Evolutionary conservation across 176 grass and related monocot species (phyloP).

Genomic region (Avena atlantica): DNA sequence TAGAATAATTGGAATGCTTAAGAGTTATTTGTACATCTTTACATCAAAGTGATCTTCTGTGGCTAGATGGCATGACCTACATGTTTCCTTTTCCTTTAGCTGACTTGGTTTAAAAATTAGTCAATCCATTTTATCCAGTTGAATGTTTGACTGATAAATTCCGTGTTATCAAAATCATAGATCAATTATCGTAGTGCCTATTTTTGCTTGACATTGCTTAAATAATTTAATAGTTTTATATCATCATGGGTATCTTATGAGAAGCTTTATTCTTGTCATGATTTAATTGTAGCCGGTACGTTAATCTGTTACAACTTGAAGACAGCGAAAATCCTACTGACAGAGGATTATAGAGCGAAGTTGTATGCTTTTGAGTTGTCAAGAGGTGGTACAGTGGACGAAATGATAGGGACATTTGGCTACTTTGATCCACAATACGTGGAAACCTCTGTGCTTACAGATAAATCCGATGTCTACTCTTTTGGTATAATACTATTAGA

Average conservation of each 20-base stretch:
- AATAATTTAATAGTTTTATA: not conserved
- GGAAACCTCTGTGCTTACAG: conserved; percentile 46
- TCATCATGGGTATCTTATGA: conserved; percentile 8
- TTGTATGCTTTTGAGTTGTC: conserved; percentile 60
- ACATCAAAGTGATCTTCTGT: not conserved
- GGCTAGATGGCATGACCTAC: not conserved
- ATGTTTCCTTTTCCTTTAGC: not conserved
- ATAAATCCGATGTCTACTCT: conserved; percentile 71
- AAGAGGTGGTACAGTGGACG: conserved; percentile 37
- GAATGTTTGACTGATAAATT: not conserved
- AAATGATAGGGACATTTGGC: conserved; percentile 51
- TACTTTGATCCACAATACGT: conserved; percentile 71
- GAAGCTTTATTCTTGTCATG: not conserved
- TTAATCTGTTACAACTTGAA: conserved; percentile 72
- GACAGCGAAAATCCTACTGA: conserved; percentile 71
- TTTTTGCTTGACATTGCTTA: not conserved
- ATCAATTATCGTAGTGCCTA: not conserved
- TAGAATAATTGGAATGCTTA: not conserved
- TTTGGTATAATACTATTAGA: conserved; percentile 77
- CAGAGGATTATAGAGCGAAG: conserved; percentile 71
- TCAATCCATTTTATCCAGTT: not conserved
- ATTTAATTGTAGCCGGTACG: conserved; percentile 34
- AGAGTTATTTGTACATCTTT: not conserved
- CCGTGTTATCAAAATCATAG: not conserved
- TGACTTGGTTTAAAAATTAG: not conserved